These are phyloP conservation scores for Xylaria digitata DNA, from an alignment of 2,329 filamentous ascomycete species.

Conservation along the genomic window DNA sequence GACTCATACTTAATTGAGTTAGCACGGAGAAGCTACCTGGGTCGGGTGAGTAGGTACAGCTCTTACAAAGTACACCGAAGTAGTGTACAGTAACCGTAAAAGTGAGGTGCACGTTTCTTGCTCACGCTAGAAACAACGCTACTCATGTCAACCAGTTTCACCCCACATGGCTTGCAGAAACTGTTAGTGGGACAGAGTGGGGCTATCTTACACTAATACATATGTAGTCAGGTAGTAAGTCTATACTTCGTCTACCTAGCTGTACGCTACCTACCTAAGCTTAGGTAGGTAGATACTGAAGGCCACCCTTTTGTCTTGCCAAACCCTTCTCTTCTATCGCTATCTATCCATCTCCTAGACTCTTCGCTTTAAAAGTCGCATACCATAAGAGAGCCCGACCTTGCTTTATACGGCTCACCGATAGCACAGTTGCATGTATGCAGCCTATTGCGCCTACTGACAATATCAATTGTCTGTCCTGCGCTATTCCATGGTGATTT, in stretches of 20 bases:
- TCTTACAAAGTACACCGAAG: neutral
- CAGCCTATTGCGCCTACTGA: neutral
- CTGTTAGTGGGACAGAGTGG: conserved; percentile 24
- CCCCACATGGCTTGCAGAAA: conserved; percentile 36
- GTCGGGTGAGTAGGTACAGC: neutral
- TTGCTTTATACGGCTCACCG: neutral
- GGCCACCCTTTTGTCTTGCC: conserved; percentile 1
- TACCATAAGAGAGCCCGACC: neutral
- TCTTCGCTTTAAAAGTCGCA: neutral
- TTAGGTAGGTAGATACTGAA: neutral
- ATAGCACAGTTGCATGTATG: conserved; percentile 14
- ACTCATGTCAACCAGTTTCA: conserved; percentile 1
- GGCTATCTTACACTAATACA: conserved; percentile 8
- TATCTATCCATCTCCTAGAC: neutral
- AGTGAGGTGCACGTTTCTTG: conserved; percentile 5
- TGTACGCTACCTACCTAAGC: too few species aligned
- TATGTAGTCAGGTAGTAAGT: conserved; percentile 1
- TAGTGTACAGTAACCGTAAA: too few species aligned
- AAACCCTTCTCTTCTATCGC: conserved; percentile 4
- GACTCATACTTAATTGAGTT: neutral
- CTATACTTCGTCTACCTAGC: too few species aligned
- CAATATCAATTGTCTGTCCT: conserved; percentile 18
- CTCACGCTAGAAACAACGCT: conserved; percentile 20
- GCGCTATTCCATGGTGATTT: neutral
- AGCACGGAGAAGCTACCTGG: too few species aligned